phyloP scores from a whole-genome alignment of 2,329 filamentous ascomycete genomes.

The Sporothrix variecibatus region DNA sequence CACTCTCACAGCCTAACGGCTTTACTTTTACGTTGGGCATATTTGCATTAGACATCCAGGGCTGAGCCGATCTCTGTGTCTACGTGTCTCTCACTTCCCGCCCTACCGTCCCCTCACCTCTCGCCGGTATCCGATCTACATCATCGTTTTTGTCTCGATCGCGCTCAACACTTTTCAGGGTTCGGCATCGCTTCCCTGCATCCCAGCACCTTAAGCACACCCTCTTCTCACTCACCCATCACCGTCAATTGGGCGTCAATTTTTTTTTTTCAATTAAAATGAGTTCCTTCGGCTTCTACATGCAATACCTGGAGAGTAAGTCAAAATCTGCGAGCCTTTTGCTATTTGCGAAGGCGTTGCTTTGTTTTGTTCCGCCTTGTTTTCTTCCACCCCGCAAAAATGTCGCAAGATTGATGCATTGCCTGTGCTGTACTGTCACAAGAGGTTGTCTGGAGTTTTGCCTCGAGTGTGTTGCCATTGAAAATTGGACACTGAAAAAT shows the following conservation, averaged over 20 bases:
- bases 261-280: conserved; percentile 46
- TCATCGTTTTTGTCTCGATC: neutral
- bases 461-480: neutral
- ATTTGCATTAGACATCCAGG: conserved; percentile 48
- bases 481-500: neutral
- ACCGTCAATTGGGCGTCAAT: conserved; percentile 34
- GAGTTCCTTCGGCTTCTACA: conserved; percentile 63
- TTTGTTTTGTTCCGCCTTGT: too few relatives aligned
- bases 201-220: neutral
- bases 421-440: neutral
- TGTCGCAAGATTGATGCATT: neutral
- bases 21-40: conserved; percentile 50
- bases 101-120: neutral
- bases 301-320: conserved; percentile 76
- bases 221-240: neutral
- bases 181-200: neutral
- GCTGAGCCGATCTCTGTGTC: conserved; percentile 10
- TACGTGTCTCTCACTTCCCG: neutral
- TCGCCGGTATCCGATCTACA: neutral
- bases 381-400: conserved; percentile 25
- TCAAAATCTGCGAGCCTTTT: conserved; percentile 35
- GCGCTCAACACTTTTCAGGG: neutral
- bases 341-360: neutral
- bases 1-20: neutral
- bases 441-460: neutral